phyloP scores from a whole-genome alignment of 208 protist genomes.

The Leishmania turanica region DNA sequence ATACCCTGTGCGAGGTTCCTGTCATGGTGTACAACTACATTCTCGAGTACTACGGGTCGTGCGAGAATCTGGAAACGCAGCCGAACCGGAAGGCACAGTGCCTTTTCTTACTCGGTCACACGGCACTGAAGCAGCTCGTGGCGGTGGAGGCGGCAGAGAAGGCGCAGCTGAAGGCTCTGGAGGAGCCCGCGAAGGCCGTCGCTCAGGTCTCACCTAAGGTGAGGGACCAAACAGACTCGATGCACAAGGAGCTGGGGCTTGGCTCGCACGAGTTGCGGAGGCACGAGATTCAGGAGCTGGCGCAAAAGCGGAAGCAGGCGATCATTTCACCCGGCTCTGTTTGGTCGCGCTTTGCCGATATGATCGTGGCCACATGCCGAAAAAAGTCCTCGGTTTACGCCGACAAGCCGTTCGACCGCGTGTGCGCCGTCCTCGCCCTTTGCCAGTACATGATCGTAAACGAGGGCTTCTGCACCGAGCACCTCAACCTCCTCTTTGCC shows the following conservation, averaged over 20 bases:
- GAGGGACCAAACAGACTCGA: slow-evolving; percentile 53
- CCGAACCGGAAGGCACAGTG: slow-evolving; percentile 68
- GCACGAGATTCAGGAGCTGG: slow-evolving; percentile 85
- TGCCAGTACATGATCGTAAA: slow-evolving; percentile 89
- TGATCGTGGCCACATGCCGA: slow-evolving; percentile 60
- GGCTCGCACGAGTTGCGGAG: slow-evolving; percentile 78
- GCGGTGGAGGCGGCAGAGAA: slow-evolving; percentile 81
- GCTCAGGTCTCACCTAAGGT: slow-evolving; percentile 12
- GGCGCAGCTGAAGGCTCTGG: slow-evolving; percentile 73
- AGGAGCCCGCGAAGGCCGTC: slow-evolving; percentile 35
- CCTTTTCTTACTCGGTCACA: slow-evolving; percentile 74
- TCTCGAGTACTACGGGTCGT: slow-evolving; percentile 58
- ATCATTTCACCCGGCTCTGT: slow-evolving; percentile 80
- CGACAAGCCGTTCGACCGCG: slow-evolving; percentile 56
- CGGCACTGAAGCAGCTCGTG: slow-evolving; percentile 87
- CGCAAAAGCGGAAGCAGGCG: slow-evolving; percentile 60
- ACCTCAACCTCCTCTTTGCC: slow-evolving; percentile 81
- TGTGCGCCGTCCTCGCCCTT: slow-evolving; percentile 83
- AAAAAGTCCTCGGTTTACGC: slow-evolving; percentile 43
- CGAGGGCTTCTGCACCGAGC: slow-evolving; percentile 67
- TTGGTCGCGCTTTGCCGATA: slow-evolving; percentile 60
- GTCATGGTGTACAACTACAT: slow-evolving; percentile 80
- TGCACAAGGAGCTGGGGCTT: slow-evolving; percentile 89
- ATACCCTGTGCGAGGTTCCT: slow-evolving; percentile 78
- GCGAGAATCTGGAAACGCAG: slow-evolving; percentile 12